Evolutionary conservation across 169 alveolate species (phyloP), one percentile per base, ranked within the genome.

Genomic region (Plasmodium coatneyi): DNA sequence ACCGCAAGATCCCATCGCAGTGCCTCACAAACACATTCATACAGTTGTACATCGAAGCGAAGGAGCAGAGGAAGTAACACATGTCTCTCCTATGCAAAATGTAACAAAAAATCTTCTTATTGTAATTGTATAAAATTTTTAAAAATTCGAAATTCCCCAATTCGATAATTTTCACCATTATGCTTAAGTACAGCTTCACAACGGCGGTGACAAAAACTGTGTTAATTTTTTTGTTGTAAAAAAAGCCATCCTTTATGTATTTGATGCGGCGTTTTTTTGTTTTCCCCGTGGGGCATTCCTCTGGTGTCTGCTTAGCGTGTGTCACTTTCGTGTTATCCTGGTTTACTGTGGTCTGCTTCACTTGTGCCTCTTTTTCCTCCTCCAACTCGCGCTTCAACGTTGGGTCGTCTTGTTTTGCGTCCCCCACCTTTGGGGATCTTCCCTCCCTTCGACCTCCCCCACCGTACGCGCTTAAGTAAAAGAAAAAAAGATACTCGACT

Each of bases 111-210:
- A 90, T 60, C 16, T 71, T n/a, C 30, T 80, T 80, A 43, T 90
- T 90, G 32, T 90, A 90, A 80, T 90, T 90, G 82, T 66, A 90
- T 32, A 90, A 54, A 2, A 90, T 90, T 46, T 90, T 90, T 43
- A 90, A 39, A 90, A 70, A 80, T 71, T 90, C 95, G 43, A 66
- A 90, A 46, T 90, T 90, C 10, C 95, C 95, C 10, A 90, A 32
- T 49, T 90, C 95, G 12, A 90, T 90, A 43, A 90, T 90, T 70
- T 90, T 90, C 56, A 90, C 71, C 6, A 90, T 70, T 70, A 81
- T 46, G 74, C 95, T 90, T 80, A 90, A 30, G 74, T 80, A 90
- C 83, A 90, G 43, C 30, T 80, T 80, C 12, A 90, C 78, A 9
- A 90, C 83, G 16, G n/a, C 41, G 25, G 19, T 5, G n/a, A 90